Percentiles rank a stretch among this genome's conserved stretches.
Conservation (phyloP, 352 stramenopile species). For the Globisporangium carolinianum region DNA sequence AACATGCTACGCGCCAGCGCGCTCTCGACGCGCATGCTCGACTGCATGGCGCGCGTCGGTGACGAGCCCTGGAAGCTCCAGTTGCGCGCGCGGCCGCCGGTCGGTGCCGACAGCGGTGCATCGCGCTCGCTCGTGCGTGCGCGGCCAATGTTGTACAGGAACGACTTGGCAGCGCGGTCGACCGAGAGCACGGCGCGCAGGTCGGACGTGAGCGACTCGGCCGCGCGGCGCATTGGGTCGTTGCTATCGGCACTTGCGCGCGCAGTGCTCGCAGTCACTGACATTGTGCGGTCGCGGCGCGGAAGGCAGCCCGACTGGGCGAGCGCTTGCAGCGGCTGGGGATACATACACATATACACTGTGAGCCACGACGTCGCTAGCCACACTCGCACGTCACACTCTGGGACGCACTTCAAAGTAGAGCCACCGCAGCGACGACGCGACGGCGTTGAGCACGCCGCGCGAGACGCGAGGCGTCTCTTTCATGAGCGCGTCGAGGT, state of each 20-base stretch:
- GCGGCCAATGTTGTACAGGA: constrained; percentile 63
- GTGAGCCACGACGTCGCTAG: background rate
- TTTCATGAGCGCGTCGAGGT: constrained; percentile 68
- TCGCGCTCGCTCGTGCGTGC: constrained; percentile 25
- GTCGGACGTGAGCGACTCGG: constrained; percentile 47
- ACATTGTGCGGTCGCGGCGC: constrained; percentile 35
- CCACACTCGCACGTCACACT: too few relatives aligned
- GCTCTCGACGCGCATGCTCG: background rate
- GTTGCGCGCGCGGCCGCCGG: constrained; percentile 21
- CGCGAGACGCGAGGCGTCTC: constrained; percentile 60
- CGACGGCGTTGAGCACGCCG: constrained; percentile 75
- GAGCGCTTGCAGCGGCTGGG: constrained; percentile 55
- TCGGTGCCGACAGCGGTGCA: constrained; percentile 26
- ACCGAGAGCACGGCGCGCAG: constrained; percentile 65
- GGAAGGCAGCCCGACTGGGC: constrained; percentile 58
- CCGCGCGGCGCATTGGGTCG: constrained; percentile 43
- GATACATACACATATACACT: background rate
- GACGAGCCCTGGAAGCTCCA: constrained; percentile 27
- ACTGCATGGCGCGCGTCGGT: constrained; percentile 1
- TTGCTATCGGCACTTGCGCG: constrained; percentile 14
- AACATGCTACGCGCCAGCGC: constrained; percentile 19
- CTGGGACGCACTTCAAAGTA: constrained; percentile 61
- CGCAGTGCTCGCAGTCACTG: constrained; percentile 17
- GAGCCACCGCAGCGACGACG: constrained; percentile 60
- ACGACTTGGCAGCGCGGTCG: constrained; percentile 62